Percentiles rank a stretch among this genome's conserved stretches.
Conservation (phyloP, 1,284 basidiomycete genomes). For the Leccinum brunneo-olivaceum region DNA sequence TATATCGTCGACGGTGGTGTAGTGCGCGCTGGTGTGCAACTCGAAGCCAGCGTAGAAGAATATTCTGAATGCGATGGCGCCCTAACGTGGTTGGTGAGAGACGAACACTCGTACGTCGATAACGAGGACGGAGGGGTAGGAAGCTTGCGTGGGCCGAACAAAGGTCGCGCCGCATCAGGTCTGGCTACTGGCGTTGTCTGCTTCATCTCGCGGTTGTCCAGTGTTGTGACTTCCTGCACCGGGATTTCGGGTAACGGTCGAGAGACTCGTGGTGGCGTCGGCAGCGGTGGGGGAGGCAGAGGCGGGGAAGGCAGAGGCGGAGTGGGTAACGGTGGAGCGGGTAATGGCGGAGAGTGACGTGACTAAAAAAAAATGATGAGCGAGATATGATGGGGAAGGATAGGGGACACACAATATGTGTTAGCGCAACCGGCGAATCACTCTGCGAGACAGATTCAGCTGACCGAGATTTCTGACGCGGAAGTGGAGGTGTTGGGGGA, state of each 20-base stretch:
- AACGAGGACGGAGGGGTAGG: constrained; percentile 29
- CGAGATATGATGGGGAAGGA: not conserved
- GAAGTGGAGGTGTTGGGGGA: constrained; percentile 52
- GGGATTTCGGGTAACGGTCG: constrained; percentile 30
- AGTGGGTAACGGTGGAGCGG: constrained; percentile 11
- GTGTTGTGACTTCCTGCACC: constrained; percentile 10
- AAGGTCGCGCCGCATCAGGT: constrained; percentile 21
- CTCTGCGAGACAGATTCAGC: constrained; percentile 19
- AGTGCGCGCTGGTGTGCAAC: constrained; percentile 29
- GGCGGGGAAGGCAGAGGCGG: constrained; percentile 24
- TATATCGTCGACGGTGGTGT: constrained; percentile 30
- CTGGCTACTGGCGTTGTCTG: constrained; percentile 9
- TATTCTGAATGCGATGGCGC: constrained; percentile 23
- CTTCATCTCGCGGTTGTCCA: constrained; percentile 21
- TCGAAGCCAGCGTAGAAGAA: constrained; percentile 25
- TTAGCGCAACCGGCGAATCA: constrained; percentile 29
- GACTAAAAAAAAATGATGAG: constrained; percentile 16
- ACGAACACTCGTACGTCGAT: constrained; percentile 21
- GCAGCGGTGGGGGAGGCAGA: constrained; percentile 24
- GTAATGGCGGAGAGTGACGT: constrained; percentile 28
- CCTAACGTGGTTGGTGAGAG: constrained; percentile 13
- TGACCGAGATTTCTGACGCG: constrained; percentile 31
- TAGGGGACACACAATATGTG: constrained; percentile 19
- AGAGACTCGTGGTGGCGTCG: constrained; percentile 26
- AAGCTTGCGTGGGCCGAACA: constrained; percentile 27